Conservation (phyloP, 2,329 filamentous ascomycete species). For the Talaromyces albobiverticillius region DNA sequence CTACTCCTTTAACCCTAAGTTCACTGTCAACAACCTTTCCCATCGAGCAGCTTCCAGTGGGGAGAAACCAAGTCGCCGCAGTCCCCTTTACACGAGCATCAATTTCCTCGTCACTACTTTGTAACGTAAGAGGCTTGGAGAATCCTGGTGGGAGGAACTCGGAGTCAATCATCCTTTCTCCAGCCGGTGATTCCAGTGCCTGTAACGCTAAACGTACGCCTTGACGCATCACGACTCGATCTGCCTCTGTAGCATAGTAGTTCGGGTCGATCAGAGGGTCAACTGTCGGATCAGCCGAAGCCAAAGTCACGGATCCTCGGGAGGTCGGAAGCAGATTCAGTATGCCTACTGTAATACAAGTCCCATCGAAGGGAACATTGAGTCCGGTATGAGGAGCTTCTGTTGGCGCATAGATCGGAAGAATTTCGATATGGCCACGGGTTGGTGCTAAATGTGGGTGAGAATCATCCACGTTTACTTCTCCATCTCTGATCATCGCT, state of each 20-base stretch:
- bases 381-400: not conserved
- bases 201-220: not conserved
- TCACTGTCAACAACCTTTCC: not conserved
- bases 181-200: not conserved
- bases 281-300: constrained; percentile 2
- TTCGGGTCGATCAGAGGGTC: constrained; percentile 9
- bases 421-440: constrained; percentile 8
- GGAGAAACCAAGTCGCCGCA: not conserved
- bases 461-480: not conserved
- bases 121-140: not conserved
- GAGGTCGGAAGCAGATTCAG: constrained; percentile 5
- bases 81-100: not conserved
- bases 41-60: constrained; percentile 2
- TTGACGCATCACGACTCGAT: not conserved
- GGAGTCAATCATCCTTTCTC: not conserved
- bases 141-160: not conserved
- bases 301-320: constrained; percentile 6
- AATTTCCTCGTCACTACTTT: constrained; percentile 1
- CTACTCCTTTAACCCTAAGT: not conserved
- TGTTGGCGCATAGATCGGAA: not conserved
- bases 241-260: constrained; percentile 1
- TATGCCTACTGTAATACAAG: not conserved
- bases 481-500: not conserved
- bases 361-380: constrained; percentile 2
- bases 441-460: constrained; percentile 1